Conservation (phyloP, 768 basidiomycete genomes). For the Pleurotus eryngii region DNA sequence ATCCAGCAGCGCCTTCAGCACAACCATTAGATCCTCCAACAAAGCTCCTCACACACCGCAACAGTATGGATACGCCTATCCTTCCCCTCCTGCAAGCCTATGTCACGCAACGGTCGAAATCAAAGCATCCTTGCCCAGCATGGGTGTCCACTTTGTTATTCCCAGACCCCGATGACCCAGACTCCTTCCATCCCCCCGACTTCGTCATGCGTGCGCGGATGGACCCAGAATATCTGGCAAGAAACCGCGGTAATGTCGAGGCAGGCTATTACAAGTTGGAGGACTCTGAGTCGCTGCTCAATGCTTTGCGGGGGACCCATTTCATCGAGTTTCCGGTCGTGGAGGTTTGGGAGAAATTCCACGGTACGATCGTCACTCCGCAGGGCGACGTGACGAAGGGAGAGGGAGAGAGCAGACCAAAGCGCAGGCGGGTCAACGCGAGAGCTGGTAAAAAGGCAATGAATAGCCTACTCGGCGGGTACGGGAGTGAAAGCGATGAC, state of each 20-base stretch:
- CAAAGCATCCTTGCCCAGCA: conserved; percentile 47
- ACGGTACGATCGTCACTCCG: conserved; percentile 55
- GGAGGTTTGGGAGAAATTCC: conserved; percentile 68
- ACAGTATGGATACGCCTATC: conserved; percentile 47
- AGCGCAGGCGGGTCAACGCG: conserved; percentile 54
- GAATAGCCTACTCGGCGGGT: conserved; percentile 53
- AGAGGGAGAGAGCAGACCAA: conserved; percentile 35
- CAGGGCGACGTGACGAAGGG: conserved; percentile 39
- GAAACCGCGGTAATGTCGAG: conserved; percentile 18
- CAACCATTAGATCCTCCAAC: conserved; percentile 36
- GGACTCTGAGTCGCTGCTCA: conserved; percentile 39
- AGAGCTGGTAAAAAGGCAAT: conserved; percentile 55
- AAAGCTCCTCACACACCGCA: conserved; percentile 62
- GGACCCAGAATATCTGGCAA: conserved; percentile 30
- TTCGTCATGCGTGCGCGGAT: conserved; percentile 55
- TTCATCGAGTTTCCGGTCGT: conserved; percentile 87
- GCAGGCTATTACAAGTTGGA: conserved; percentile 58
- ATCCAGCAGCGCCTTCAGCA: conserved; percentile 39
- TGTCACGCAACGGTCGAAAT: conserved; percentile 34
- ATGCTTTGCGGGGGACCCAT: conserved; percentile 51
- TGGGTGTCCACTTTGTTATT: conserved; percentile 57
- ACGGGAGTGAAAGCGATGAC: conserved; percentile 50
- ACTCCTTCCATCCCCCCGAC: conserved; percentile 52
- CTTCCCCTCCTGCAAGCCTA: conserved; percentile 46
- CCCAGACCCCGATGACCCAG: conserved; percentile 53